These are phyloP conservation scores for Hansenula sp. DNA, from an alignment of 1,139 yeast species.

Conservation along the genomic window DNA sequence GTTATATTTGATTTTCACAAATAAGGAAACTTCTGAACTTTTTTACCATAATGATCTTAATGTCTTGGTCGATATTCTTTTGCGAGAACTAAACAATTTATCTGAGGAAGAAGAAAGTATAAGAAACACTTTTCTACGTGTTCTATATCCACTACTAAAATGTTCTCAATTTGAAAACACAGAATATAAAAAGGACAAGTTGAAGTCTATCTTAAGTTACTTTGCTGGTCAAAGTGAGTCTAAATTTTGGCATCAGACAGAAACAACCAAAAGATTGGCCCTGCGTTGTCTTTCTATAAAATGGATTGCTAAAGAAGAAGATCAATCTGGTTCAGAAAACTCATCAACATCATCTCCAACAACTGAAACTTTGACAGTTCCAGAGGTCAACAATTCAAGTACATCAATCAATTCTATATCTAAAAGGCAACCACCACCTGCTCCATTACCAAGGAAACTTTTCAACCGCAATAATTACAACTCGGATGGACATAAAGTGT, in stretches of 20 bases:
- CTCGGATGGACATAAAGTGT: not conserved
- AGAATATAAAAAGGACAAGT: constrained; percentile 55
- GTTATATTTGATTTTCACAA: constrained; percentile 69
- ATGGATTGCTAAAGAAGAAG: constrained; percentile 42
- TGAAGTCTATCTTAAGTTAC: constrained; percentile 47
- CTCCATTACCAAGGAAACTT: constrained; percentile 28
- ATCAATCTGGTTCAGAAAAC: constrained; percentile 1
- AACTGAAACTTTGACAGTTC: constrained; percentile 9
- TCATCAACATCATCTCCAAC: constrained; percentile 14
- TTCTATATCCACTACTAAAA: constrained; percentile 64
- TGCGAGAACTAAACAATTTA: constrained; percentile 73
- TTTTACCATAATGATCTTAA: constrained; percentile 82
- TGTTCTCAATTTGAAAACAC: constrained; percentile 59
- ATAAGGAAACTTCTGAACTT: constrained; percentile 54
- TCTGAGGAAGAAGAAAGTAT: constrained; percentile 58
- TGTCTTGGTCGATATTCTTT: constrained; percentile 80
- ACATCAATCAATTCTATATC: constrained; percentile 32
- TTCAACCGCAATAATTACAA: not conserved
- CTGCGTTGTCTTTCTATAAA: constrained; percentile 54
- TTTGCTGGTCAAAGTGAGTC: constrained; percentile 33
- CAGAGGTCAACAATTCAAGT: constrained; percentile 18
- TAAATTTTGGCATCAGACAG: constrained; percentile 24
- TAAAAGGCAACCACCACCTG: constrained; percentile 29
- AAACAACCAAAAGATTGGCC: constrained; percentile 56
- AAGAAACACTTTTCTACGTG: constrained; percentile 73